Conservation (phyloP, 345 rosid species). For the Pistacia integerrima region DNA sequence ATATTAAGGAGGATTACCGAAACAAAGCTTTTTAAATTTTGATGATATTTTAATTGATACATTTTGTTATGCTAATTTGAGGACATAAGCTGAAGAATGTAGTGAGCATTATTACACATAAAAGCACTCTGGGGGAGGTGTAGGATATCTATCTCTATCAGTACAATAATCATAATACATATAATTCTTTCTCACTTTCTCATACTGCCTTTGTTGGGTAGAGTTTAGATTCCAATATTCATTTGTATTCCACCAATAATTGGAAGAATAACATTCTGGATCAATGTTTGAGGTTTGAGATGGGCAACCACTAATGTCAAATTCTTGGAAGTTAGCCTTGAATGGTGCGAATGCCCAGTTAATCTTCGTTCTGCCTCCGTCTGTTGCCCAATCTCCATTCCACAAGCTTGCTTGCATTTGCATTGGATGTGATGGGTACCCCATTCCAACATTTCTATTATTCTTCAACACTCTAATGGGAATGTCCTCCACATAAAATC, state of each 20-base stretch:
- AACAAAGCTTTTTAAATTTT: no score
- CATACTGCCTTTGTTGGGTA: slow-evolving; percentile 16
- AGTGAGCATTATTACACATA: background rate
- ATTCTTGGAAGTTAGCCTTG: slow-evolving; percentile 46
- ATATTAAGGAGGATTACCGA: no score
- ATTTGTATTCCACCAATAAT: slow-evolving; percentile 63
- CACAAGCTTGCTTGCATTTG: slow-evolving; percentile 58
- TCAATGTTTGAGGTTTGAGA: background rate
- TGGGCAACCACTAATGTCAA: slow-evolving; percentile 46
- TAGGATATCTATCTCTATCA: slow-evolving; percentile 33
- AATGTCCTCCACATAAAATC: slow-evolving; percentile 58
- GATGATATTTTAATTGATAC: no score
- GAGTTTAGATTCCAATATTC: slow-evolving; percentile 34
- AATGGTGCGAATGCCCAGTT: slow-evolving; percentile 68
- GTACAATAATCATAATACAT: slow-evolving; percentile 49
- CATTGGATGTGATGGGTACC: slow-evolving; percentile 59
- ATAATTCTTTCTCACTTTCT: slow-evolving; percentile 26
- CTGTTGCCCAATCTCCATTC: slow-evolving; percentile 77
- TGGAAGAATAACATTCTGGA: slow-evolving; percentile 29
- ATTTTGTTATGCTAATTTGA: no score
- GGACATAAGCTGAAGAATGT: background rate
- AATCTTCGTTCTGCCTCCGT: slow-evolving; percentile 54
- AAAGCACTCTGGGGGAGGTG: slow-evolving; percentile 38
- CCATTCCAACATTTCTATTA: slow-evolving; percentile 35
- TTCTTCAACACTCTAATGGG: slow-evolving; percentile 84